A percentile compares a stretch with the other conserved stretches of the same genome.
These are phyloP conservation scores for Botrytis deweyae DNA, from an alignment of 2,329 filamentous ascomycete genomes.

Conservation along the genomic window DNA sequence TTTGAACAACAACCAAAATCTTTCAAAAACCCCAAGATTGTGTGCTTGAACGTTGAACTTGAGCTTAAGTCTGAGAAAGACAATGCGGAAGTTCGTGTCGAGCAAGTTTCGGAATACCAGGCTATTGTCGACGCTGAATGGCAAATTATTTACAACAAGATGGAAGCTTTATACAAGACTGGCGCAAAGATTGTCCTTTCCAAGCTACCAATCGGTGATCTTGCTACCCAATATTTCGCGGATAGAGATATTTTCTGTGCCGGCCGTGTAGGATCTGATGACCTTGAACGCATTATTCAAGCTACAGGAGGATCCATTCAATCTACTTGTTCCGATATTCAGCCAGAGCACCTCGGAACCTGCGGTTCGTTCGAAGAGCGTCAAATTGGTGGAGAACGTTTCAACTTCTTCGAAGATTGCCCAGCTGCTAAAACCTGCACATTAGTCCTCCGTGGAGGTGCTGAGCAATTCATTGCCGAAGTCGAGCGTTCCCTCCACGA, in stretches of 20 bases:
- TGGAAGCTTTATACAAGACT: conserved; percentile 89
- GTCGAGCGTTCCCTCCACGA: conserved; percentile 97
- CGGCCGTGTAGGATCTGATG: conserved; percentile 84
- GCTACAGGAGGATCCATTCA: conserved; percentile 90
- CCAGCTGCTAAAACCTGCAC: conserved; percentile 96
- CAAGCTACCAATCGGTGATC: conserved; percentile 94
- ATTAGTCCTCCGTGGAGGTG: conserved; percentile 87
- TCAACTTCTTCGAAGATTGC: conserved; percentile 98
- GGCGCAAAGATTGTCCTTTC: conserved; percentile 96
- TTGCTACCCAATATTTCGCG: conserved; percentile 97
- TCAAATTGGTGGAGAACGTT: conserved; percentile 95
- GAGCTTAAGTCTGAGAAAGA: conserved; percentile 99
- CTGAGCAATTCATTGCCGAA: conserved; percentile 98
- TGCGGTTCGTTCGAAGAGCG: conserved; percentile 92
- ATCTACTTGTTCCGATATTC: conserved; percentile 95
- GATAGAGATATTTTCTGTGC: conserved; percentile 98
- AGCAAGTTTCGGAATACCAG: conserved; percentile 98
- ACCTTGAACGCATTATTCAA: conserved; percentile 94
- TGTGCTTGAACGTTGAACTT: conserved; percentile 95
- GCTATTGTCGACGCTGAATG: conserved; percentile 98
- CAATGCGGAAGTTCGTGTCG: conserved; percentile 96
- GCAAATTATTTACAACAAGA: conserved; percentile 99
- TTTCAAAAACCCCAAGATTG: conserved; percentile 92
- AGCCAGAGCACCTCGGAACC: conserved; percentile 81
- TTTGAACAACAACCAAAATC: conserved; percentile 99